Evolutionary conservation across 345 rosid species (phyloP), one percentile per base, ranked within the genome.

Genomic region (Citrus inodora): DNA sequence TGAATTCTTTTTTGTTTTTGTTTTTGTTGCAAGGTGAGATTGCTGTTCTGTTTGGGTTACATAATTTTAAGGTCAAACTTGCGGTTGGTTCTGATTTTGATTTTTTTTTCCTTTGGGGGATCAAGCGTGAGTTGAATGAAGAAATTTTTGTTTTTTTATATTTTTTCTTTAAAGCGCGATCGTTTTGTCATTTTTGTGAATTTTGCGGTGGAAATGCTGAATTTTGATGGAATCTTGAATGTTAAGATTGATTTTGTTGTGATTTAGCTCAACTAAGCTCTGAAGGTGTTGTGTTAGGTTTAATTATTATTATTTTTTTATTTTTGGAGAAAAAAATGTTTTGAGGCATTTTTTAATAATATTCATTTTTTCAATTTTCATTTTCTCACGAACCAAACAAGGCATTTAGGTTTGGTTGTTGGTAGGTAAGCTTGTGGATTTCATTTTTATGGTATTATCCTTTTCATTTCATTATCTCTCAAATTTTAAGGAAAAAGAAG

Each of bases 341-440:
- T 76, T 53, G n/a, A 7, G n/a, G 27, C 60, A 67, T 46, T 46
- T 46, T 35, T 22, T 22, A n/a, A 46, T 28, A 13, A 64, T 9
- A 5, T 35, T 74, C 70, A 14, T 11, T 24, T 51, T 71, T 77
- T 70, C 38, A 16, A 17, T 53, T 72, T 76, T 17, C 35, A 1
- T 71, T 79, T 80, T 63, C 81, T 80, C 51, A 51, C 62, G 24
- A 76, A 68, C 74, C 82, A 82, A 80, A 80, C 73, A 70, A 75
- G 55, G 74, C 67, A 73, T 79, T 76, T n/a, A 53, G 71, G 83
- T 77, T 85, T 83, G 83, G 85, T 83, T 25, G 61, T 75, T 79
- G 87, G 80, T 85, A 79, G 89, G 87, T 83, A 64, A 79, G 67
- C 62, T 7, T 35, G 80, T 67, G 79, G 66, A 73, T 81, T 73